Conservation (phyloP, 2,329 filamentous ascomycete species). For the Venturiaceae sp. region DNA sequence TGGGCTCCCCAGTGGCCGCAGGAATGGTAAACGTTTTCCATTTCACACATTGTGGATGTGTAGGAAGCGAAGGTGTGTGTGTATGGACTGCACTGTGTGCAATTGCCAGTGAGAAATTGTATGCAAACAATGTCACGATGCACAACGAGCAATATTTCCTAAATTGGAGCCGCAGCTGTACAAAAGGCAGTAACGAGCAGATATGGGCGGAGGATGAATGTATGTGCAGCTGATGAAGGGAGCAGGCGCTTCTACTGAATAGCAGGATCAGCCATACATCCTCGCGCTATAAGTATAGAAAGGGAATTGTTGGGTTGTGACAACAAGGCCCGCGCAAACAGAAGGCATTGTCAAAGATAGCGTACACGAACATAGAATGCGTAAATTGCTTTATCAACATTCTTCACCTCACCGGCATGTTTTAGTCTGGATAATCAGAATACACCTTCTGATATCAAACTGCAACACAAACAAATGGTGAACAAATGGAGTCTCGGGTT, state of each 20-base stretch:
- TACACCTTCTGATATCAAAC: neutral
- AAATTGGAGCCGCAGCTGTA: neutral
- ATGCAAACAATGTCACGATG: too few species aligned
- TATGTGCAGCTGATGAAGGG: too few species aligned
- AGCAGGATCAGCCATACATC: neutral
- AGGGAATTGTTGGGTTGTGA: neutral
- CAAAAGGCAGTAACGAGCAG: neutral
- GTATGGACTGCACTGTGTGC: neutral
- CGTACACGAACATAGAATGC: neutral
- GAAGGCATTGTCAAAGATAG: neutral
- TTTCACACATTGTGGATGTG: conserved; percentile 18
- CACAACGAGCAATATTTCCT: neutral
- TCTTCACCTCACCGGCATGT: neutral
- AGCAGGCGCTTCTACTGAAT: neutral
- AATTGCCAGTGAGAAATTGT: too few species aligned
- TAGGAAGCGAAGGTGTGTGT: neutral
- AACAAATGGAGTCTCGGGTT: too few species aligned
- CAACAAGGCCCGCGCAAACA: neutral
- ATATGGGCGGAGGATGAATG: neutral
- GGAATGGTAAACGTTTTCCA: conserved; percentile 20
- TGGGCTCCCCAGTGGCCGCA: conserved; percentile 22
- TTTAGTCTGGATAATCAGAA: too few species aligned
- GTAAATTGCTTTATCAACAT: neutral
- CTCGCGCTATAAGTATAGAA: neutral
- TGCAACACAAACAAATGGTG: neutral